phyloP scores from a whole-genome alignment of 2,329 filamentous ascomycete species.

The Thielaviopsis musarum region DNA sequence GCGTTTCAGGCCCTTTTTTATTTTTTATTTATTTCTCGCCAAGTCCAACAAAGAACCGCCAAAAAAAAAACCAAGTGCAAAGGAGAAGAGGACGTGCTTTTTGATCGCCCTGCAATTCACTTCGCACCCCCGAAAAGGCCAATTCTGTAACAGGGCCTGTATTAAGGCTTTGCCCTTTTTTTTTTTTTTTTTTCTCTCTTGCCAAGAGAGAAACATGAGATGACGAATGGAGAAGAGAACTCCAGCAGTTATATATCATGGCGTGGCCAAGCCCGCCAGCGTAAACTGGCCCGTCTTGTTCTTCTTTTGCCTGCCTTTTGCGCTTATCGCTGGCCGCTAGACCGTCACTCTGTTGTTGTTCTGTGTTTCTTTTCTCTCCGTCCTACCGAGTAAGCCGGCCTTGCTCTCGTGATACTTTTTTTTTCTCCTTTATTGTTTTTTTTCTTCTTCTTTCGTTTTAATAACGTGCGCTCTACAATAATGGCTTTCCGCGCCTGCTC shows the following conservation, averaged over 20 bases:
- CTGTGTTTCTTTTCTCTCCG: background rate
- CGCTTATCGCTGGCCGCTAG: background rate
- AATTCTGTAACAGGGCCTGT: too few relatives aligned
- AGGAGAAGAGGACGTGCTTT: too few relatives aligned
- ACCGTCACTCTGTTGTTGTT: background rate
- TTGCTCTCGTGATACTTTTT: background rate
- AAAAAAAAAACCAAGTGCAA: background rate
- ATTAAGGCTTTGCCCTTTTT: too few relatives aligned
- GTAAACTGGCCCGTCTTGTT: background rate
- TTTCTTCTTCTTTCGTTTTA: slow-evolving; percentile 11
- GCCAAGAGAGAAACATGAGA: too few relatives aligned
- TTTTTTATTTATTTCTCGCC: background rate
- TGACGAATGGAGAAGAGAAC: too few relatives aligned
- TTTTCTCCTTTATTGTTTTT: slow-evolving; percentile 9
- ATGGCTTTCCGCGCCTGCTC: background rate
- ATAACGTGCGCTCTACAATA: background rate
- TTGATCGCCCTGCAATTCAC: too few relatives aligned
- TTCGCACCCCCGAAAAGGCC: too few relatives aligned
- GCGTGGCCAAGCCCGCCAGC: too few relatives aligned
- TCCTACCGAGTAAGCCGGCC: background rate
- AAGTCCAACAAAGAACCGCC: background rate
- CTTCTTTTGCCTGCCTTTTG: background rate
- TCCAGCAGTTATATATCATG: too few relatives aligned
- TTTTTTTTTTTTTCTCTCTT: too few relatives aligned
- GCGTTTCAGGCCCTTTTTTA: background rate